Conservation (phyloP, 306 rosid species). For the Citrullus colocynthis region DNA sequence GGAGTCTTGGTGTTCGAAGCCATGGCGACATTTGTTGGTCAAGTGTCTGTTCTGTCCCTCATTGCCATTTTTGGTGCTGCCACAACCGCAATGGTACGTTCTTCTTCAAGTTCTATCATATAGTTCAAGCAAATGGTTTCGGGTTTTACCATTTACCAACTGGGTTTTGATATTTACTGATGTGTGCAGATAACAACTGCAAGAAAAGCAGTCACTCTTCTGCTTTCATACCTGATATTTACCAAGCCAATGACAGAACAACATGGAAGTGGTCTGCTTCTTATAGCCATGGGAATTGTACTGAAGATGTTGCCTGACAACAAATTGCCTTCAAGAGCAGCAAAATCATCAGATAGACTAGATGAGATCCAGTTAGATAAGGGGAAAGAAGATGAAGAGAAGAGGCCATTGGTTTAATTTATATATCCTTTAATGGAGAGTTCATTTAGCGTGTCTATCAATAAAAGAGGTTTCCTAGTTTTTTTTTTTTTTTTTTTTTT, state of each 20-base stretch:
- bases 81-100: constrained; percentile 40
- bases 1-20: constrained; percentile 49
- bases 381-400: constrained; percentile 19
- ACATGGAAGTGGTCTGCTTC: constrained; percentile 45
- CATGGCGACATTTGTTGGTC: constrained; percentile 42
- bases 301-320: constrained; percentile 40
- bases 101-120: neutral
- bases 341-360: constrained; percentile 1
- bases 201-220: constrained; percentile 51
- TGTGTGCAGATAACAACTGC: constrained; percentile 42
- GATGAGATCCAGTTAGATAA: neutral
- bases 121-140: neutral
- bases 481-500: too few relatives aligned
- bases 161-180: neutral
- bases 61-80: constrained; percentile 49
- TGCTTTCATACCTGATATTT: constrained; percentile 48
- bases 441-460: neutral
- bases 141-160: neutral
- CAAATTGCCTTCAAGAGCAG: constrained; percentile 7
- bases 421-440: neutral
- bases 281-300: constrained; percentile 41
- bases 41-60: constrained; percentile 47
- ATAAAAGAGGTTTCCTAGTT: neutral
- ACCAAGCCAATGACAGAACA: constrained; percentile 61
- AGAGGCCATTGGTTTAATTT: constrained; percentile 18